Evolutionary conservation across 345 rosid genomes (phyloP).

Genomic region (Crucihimalaya himalaica): DNA sequence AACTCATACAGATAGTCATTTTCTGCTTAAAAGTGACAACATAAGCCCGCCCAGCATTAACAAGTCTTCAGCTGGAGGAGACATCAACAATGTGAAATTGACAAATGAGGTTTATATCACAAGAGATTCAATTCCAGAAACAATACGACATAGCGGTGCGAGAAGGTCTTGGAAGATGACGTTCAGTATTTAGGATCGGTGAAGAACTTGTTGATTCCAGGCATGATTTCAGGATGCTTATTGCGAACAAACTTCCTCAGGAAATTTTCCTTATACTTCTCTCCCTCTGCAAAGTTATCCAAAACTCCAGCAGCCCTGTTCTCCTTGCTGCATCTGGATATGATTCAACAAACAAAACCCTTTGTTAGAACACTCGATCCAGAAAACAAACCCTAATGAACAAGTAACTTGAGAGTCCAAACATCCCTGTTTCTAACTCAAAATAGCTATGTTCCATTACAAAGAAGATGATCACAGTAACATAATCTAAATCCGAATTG

Average conservation of each 20-base stretch:
- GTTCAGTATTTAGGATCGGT: conserved; percentile 60
- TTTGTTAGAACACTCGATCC: not conserved
- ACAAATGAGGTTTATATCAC: conserved; percentile 20
- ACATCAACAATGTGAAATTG: conserved; percentile 18
- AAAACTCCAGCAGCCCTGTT: conserved; percentile 84
- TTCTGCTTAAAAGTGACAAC: conserved; percentile 7
- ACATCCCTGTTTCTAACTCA: not conserved
- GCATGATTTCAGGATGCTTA: conserved; percentile 88
- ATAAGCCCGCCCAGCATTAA: conserved; percentile 21
- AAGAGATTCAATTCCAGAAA: conserved; percentile 22
- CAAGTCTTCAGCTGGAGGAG: conserved; percentile 14
- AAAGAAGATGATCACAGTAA: not conserved
- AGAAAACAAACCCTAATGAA: not conserved
- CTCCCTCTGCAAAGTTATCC: conserved; percentile 89
- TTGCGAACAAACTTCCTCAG: conserved; percentile 75
- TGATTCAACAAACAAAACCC: not conserved
- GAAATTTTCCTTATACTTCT: conserved; percentile 70
- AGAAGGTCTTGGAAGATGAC: not conserved
- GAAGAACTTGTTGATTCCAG: conserved; percentile 83
- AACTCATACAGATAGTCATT: conserved; percentile 10
- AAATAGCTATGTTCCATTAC: not conserved
- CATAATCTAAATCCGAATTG: not conserved
- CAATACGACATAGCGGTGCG: not conserved
- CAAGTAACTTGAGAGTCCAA: not conserved
- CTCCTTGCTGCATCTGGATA: conserved; percentile 77